Evolutionary conservation across 2,329 filamentous ascomycete species (phyloP).

Genomic region (Ophiostoma populinum): DNA sequence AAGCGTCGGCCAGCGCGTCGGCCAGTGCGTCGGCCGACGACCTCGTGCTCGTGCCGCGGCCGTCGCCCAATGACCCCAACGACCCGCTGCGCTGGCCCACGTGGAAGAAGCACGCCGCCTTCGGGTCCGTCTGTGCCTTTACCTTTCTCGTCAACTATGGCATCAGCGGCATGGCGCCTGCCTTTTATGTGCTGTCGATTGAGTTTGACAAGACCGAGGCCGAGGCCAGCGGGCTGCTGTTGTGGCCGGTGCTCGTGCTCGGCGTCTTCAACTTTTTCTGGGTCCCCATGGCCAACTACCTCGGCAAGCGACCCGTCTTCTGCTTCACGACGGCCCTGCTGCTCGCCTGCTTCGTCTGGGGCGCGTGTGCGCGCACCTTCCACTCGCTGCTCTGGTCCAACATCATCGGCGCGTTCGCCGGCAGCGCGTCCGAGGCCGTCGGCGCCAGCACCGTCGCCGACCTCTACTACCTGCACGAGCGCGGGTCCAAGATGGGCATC

Average conservation of each 20-base stretch:
- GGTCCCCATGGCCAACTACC: constrained; percentile 28
- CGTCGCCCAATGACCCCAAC: constrained; percentile 26
- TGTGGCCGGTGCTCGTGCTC: constrained; percentile 26
- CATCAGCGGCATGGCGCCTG: constrained; percentile 26
- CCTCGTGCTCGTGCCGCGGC: constrained; percentile 25
- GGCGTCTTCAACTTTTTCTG: constrained; percentile 32
- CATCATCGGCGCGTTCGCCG: constrained; percentile 26
- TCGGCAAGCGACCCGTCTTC: constrained; percentile 29
- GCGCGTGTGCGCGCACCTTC: constrained; percentile 23
- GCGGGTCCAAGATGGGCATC: constrained; percentile 17
- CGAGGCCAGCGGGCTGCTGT: constrained; percentile 24
- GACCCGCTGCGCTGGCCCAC: constrained; percentile 29
- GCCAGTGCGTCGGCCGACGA: constrained; percentile 2
- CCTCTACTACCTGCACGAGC: constrained; percentile 19
- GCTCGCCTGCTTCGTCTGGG: constrained; percentile 24
- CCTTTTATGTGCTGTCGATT: constrained; percentile 24
- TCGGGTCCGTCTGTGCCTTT: constrained; percentile 24
- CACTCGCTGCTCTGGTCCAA: constrained; percentile 26
- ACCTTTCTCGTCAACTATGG: constrained; percentile 28
- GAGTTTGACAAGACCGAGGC: constrained; percentile 25
- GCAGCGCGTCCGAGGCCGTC: constrained; percentile 25
- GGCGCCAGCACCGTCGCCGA: constrained; percentile 20
- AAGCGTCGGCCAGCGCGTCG: not conserved
- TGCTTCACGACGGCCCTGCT: constrained; percentile 24
- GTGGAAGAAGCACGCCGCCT: constrained; percentile 27